phyloP scores from a whole-genome alignment of 1,139 yeast genomes.

The Candida sp. region DNA sequence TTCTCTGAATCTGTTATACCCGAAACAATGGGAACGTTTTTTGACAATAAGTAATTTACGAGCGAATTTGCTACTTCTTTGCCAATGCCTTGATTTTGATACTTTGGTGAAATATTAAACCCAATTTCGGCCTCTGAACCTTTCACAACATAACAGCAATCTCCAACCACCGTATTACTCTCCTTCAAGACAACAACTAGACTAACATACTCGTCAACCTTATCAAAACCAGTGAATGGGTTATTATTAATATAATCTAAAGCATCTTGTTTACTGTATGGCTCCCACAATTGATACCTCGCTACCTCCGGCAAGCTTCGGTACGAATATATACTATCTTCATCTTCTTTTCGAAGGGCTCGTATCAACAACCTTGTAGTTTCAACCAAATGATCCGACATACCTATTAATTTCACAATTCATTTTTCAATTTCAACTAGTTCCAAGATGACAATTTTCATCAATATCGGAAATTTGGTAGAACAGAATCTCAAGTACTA shows the following conservation, averaged over 20 bases:
- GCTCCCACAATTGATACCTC: neutral
- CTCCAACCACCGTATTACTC: neutral
- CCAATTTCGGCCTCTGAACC: neutral
- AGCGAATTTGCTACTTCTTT: neutral
- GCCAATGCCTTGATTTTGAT: neutral
- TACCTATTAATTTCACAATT: neutral
- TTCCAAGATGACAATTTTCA: no score
- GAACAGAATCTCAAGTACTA: no score
- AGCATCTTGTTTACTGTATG: neutral
- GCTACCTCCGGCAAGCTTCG: neutral
- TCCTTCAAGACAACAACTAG: neutral
- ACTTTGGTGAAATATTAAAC: neutral
- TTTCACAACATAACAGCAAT: neutral
- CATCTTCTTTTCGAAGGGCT: neutral
- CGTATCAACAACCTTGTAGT: neutral
- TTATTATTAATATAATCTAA: no score
- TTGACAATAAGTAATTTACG: neutral
- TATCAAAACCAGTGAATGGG: neutral
- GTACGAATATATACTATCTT: neutral
- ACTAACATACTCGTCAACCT: neutral
- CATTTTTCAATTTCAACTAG: neutral
- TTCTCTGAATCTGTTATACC: neutral
- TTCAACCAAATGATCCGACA: neutral
- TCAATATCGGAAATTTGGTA: no score
- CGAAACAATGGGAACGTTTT: neutral